Base-by-base conservation (phyloP, 78 protist species). In the Pelomyxa schiedti region DNA sequence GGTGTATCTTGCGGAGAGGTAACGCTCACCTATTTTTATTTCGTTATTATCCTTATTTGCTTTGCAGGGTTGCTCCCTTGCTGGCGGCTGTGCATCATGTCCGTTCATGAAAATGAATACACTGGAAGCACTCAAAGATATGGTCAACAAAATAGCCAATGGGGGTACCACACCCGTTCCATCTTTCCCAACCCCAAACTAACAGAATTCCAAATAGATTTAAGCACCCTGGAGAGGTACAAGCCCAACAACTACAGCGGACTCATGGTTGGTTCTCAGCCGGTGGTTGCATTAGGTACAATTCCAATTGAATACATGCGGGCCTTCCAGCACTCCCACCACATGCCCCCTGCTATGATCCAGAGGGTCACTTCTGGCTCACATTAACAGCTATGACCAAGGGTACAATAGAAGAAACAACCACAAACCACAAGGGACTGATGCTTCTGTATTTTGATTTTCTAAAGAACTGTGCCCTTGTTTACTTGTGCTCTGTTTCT, bases 41-140 rank as follows among this genome's bases (percentile, higher is more conserved):
- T n/a, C n/a, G n/a, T n/a, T n/a, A n/a, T n/a, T n/a, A n/a, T n/a
- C n/a, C n/a, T n/a, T n/a, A n/a, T n/a, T n/a, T n/a, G n/a, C n/a
- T n/a, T n/a, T n/a, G n/a, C n/a, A n/a, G n/a, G 76, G 76, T 3
- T 72, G 76, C 76, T 47, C 66, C 64, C 29, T 8, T 38, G 2
- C 76, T 9, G 76, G 76, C 36, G 76, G 76, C 39, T 72, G 76
- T 39, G 76, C 76, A 24, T 47, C 40, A 24, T 72, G 76, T 39
- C 3, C 3, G 29, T 72, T 47, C 76, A 72, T 72, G 76, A 72
- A 72, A 64, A 7, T 72, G 76, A 72, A 72, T 8, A 3, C 30
- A 3, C 52, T 72, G 32, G 76, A 7, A 52, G 64, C 58, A 16
- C 58, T 16, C 58, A 16, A 16, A 16, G 58, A 16, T 24, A 16